Base-by-base conservation (phyloP, 768 basidiomycete genomes). In the Dioszegia aurantiaca region DNA sequence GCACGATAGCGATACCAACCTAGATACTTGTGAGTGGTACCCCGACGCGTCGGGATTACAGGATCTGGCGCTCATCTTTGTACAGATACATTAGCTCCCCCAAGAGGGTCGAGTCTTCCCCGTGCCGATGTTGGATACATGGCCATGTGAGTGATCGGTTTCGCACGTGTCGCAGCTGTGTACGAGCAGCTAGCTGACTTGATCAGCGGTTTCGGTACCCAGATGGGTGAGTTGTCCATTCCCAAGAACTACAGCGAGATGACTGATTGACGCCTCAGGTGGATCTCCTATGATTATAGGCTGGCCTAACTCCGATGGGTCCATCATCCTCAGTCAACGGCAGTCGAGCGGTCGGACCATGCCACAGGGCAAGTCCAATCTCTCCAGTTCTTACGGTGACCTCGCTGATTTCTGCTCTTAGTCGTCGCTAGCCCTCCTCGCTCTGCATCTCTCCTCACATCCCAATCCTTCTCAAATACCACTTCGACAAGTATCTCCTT, bases 311-410 rank as follows among this genome's bases (percentile, higher is more conserved):
- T 72, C 76, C 14, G 83, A 86, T 62, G 84, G 84, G 10, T 72
- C 79, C 21, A 78, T 86, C 58, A 86, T 85, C 12, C 73, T 89
- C 23, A 86, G 85, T 6, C 87, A 89, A 68, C 81, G 87, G 19
- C 76, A 73, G 28, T 84, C 87, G 0, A 62, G 80, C 1, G 68
- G 65, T 5, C 79, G 85, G 60, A 77, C 79, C 3, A 82, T 83
- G 82, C 87, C 87, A 5, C 81, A 77, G 14, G 80, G 85, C 48
- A 83, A 80, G 84, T 58, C 59, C 59, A 14, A 33, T 6, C 33
- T 14, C 14, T 33, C 33, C 14, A 6, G 33, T 6, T 6, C 33
- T 33, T 6, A 33, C 6, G 8, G 14, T 14, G 30, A 48, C 12
- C 12, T 8, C 21, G 36, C 46, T 48, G 23, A 57, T 31, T 11